These are phyloP conservation scores for Stachybotrys chlorohalonatus DNA, from an alignment of 2,329 filamentous ascomycete genomes.

Conservation along the genomic window DNA sequence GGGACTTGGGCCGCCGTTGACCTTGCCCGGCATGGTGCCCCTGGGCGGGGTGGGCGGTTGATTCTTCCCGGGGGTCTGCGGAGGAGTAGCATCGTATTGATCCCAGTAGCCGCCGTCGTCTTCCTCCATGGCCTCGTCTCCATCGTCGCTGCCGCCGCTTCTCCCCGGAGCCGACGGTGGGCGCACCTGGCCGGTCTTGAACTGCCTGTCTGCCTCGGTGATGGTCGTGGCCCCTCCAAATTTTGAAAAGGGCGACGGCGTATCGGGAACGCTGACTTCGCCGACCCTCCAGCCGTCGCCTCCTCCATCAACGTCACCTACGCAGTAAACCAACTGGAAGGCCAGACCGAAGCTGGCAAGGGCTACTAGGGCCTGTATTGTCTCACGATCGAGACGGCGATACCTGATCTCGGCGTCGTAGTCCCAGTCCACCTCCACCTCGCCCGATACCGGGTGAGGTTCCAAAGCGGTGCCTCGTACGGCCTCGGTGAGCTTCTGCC, in stretches of 20 bases:
- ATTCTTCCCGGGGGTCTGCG: constrained; percentile 52
- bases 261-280: constrained; percentile 55
- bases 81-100: constrained; percentile 64
- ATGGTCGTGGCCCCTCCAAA: constrained; percentile 45
- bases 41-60: constrained; percentile 51
- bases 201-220: constrained; percentile 51
- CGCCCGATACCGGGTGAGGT: constrained; percentile 73
- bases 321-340: constrained; percentile 62
- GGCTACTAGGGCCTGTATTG: constrained; percentile 57
- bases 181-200: constrained; percentile 19
- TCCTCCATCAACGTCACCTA: constrained; percentile 51
- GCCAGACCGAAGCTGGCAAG: constrained; percentile 53
- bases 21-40: constrained; percentile 5
- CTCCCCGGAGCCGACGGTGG: background rate
- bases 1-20: constrained; percentile 3
- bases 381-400: constrained; percentile 65
- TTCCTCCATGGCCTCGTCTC: constrained; percentile 4
- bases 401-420: constrained; percentile 55
- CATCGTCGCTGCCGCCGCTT: constrained; percentile 4
- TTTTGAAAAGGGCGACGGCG: constrained; percentile 43
- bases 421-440: constrained; percentile 66
- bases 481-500: constrained; percentile 49
- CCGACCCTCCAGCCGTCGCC: constrained; percentile 63
- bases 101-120: constrained; percentile 77
- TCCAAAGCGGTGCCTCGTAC: constrained; percentile 57